Evolutionary conservation across 148 eudicot species (phyloP).

Genomic region (Arbutus unedo): DNA sequence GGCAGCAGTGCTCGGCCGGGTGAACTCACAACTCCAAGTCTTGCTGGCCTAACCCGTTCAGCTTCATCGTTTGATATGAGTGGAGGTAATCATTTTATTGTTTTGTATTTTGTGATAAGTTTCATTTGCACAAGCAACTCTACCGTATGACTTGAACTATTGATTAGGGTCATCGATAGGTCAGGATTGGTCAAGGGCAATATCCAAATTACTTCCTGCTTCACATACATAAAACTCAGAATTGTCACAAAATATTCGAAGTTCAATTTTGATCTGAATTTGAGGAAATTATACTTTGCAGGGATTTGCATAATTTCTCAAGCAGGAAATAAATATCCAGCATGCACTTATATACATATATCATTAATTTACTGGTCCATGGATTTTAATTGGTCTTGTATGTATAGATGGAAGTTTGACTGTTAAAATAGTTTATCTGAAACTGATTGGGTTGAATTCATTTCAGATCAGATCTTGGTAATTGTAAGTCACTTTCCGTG

Average conservation of each 20-base stretch:
- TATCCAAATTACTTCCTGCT: background rate
- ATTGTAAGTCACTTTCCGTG: background rate
- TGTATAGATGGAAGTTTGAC: background rate
- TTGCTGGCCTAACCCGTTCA: conserved; percentile 84
- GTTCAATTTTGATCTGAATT: background rate
- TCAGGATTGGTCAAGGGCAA: background rate
- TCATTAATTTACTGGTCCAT: background rate
- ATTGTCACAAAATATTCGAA: conserved; percentile 1
- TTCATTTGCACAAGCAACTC: background rate
- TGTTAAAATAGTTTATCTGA: background rate
- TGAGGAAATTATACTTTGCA: background rate
- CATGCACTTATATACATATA: background rate
- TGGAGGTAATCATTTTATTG: conserved; percentile 45
- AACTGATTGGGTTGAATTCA: background rate
- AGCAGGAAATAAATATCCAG: background rate
- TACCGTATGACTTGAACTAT: background rate
- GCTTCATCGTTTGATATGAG: conserved; percentile 94
- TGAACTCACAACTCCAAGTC: conserved; percentile 51
- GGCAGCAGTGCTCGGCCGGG: conserved; percentile 41
- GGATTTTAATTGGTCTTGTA: background rate
- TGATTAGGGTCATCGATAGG: background rate
- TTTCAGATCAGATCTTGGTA: background rate
- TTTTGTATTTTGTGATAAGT: background rate
- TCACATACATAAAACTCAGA: background rate
- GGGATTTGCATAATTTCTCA: background rate